phyloP scores from a whole-genome alignment of 139 green algal species.

The Chlamydomonas sphaeroides region DNA sequence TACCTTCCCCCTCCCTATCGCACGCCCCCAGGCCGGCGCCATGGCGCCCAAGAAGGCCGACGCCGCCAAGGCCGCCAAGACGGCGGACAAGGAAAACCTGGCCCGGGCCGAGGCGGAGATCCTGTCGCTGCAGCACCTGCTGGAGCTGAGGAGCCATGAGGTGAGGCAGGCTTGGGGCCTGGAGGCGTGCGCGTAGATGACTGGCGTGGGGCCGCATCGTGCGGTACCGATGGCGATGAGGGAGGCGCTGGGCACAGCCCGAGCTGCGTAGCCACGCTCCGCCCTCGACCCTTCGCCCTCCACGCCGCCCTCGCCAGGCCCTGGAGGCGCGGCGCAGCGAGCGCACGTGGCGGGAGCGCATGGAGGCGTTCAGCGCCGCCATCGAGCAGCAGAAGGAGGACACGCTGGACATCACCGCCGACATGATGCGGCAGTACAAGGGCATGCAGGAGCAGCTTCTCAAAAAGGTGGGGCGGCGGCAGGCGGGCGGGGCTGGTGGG shows the following conservation, averaged over 20 bases:
- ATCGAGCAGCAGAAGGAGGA: conserved; percentile 65
- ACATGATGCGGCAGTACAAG: conserved; percentile 71
- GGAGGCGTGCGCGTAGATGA: no score
- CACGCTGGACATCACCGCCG: conserved; percentile 64
- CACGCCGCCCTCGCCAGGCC: no score
- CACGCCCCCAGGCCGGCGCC: no score
- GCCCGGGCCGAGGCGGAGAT: conserved; percentile 61
- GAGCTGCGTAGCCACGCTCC: no score
- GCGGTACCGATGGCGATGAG: no score
- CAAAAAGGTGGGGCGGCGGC: conserved; percentile 40
- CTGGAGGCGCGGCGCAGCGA: conserved; percentile 59
- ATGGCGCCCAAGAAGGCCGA: conserved; percentile 62
- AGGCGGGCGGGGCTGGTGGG: no score
- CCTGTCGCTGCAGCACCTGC: conserved; percentile 54
- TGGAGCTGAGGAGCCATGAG: conserved; percentile 61
- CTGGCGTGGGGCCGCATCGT: no score
- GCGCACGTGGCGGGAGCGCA: conserved; percentile 60
- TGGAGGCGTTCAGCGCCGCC: conserved; percentile 44
- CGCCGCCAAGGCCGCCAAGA: conserved; percentile 56
- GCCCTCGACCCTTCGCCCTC: no score
- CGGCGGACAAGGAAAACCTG: conserved; percentile 64
- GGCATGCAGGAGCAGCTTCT: conserved; percentile 60
- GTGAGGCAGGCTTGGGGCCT: conserved; percentile 50
- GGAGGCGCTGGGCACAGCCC: no score
- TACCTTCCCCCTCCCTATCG: no score